Base-by-base conservation (phyloP, 1,284 basidiomycete species). In the Mycosarcoma maydis region DNA sequence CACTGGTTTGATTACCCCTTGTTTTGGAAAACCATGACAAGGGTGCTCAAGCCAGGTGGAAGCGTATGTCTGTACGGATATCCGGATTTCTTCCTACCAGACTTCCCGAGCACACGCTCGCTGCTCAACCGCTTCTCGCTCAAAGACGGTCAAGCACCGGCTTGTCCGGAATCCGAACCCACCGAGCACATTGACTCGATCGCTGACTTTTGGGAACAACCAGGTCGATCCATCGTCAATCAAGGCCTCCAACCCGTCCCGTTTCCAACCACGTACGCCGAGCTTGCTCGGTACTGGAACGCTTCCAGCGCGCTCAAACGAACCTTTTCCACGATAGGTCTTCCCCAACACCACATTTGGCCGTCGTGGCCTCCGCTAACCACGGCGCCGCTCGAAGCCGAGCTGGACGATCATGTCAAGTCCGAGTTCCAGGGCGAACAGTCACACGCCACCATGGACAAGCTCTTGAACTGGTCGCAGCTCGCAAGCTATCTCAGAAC, bases 1-100 rank as follows among this genome's bases (percentile, higher is more conserved):
- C 92, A 95, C 79, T 94, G 92, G 92, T 94, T 94, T 77, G 85
- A 92, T 75, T 90, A 90, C 85, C 77, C 81, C 4, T 86, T 85
- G 59, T 84, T 90, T 6, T 94, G 92, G 90, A 86, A 85, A 0
- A 88, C 92, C 78, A 83, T 88, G 2, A 84, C 85, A 2, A 85
- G 90, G 2, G 85, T 90, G 3, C 82, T 93, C 45, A 85, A 87
- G 34, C 86, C 85, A 0, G 86, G 88, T 9, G 92, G 91, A 0
- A 89, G 87, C 0, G 87, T 88, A 7, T 90, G 90, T 3, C 88
- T 90, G 69, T 92, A 90, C 87, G 86, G 88, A 22, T 93, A 93
- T 78, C 89, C 90, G 11, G 90, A 93, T 79, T 87, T 92, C 77
- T 86, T 88, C 26, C 85, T 94, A 8, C 84, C 88, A 0, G 74